Conservation (phyloP, 73 alveolate species). For the Symbiodinium natans region DNA sequence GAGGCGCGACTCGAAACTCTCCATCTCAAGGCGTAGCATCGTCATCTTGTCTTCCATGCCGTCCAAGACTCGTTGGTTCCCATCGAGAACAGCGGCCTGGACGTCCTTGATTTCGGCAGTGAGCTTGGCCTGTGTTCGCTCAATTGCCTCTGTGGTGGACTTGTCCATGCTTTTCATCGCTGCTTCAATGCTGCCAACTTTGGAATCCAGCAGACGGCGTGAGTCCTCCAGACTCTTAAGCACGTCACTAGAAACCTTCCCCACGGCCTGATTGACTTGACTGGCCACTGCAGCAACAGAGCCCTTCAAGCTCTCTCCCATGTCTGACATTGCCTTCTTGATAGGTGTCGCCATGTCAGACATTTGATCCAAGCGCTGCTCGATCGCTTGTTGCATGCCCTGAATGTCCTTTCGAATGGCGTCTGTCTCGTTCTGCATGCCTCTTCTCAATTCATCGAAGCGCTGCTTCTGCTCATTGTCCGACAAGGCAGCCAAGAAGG, state of each 20-base stretch:
- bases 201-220: background rate
- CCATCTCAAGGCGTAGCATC: background rate
- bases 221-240: background rate
- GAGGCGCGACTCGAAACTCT: background rate
- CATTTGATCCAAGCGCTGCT: background rate
- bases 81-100: background rate
- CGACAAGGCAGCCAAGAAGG: background rate
- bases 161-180: background rate
- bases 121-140: conserved; percentile 3
- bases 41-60: background rate
- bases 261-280: background rate
- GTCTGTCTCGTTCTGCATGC: background rate
- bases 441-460: background rate
- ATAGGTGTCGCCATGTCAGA: background rate
- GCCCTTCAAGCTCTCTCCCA: background rate
- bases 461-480: background rate
- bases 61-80: background rate
- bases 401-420: background rate
- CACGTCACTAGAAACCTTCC: background rate
- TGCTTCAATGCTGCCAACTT: background rate
- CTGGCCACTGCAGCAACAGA: background rate
- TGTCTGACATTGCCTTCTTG: background rate
- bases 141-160: background rate
- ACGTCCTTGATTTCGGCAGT: background rate
- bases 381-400: background rate